These are phyloP conservation scores for Cudoniella acicularis DNA, from an alignment of 495 filamentous ascomycete species.

Conservation along the genomic window DNA sequence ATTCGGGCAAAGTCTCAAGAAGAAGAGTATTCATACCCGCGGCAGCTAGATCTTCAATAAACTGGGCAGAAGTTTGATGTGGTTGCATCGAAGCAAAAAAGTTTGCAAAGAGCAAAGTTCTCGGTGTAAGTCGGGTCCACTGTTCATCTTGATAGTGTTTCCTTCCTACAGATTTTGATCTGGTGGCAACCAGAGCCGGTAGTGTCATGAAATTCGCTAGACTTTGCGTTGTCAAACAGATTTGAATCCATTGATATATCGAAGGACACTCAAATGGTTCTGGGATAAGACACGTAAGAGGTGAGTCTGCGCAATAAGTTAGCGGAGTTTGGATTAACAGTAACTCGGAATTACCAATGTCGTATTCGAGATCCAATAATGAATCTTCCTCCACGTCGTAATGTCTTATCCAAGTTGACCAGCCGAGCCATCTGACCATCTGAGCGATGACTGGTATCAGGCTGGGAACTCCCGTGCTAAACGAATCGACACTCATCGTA, in stretches of 20 bases:
- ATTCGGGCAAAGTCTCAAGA: conserved; percentile 81
- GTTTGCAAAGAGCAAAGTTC: conserved; percentile 60
- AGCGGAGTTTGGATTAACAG: no score
- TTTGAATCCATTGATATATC: conserved; percentile 61
- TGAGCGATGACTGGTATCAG: conserved; percentile 73
- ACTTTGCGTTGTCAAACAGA: conserved; percentile 49
- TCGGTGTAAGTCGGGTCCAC: conserved; percentile 45
- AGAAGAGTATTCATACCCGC: conserved; percentile 53
- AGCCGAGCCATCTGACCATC: conserved; percentile 79
- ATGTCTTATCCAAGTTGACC: conserved; percentile 66
- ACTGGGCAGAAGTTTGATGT: conserved; percentile 37
- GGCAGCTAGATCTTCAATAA: conserved; percentile 59
- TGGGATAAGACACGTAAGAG: conserved; percentile 23
- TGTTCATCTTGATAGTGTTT: conserved; percentile 12
- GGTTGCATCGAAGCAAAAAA: conserved; percentile 44
- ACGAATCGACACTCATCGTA: conserved; percentile 53
- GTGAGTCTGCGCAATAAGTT: conserved; percentile 10
- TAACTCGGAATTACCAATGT: no score
- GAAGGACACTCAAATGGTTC: conserved; percentile 67
- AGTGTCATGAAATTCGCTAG: conserved; percentile 55
- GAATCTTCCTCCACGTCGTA: conserved; percentile 68
- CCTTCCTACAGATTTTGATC: conserved; percentile 11
- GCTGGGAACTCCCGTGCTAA: conserved; percentile 45
- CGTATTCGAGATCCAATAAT: conserved; percentile 17
- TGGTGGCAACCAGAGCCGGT: conserved; percentile 23